Conservation (phyloP, 2,329 filamentous ascomycete species). For the Beauveria medogensis region DNA sequence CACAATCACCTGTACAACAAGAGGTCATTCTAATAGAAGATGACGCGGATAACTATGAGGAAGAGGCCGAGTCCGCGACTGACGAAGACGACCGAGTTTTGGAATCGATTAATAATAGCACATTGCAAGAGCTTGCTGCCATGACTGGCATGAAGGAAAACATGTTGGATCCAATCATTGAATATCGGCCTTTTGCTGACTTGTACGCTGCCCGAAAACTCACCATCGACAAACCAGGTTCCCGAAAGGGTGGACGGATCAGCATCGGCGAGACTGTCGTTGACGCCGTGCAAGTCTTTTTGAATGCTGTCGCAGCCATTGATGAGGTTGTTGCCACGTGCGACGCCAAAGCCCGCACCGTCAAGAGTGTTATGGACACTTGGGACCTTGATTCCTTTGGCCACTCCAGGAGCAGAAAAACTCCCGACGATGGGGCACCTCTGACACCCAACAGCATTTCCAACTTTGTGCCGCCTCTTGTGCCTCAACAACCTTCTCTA, state of each 20-base stretch:
- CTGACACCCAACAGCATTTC: slow-evolving; percentile 33
- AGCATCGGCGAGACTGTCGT: slow-evolving; percentile 46
- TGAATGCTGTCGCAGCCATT: slow-evolving; percentile 71
- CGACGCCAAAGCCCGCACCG: slow-evolving; percentile 57
- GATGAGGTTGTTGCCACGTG: slow-evolving; percentile 74
- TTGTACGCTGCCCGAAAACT: slow-evolving; percentile 61
- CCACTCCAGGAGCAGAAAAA: slow-evolving; percentile 25
- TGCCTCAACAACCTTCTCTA: slow-evolving; percentile 58
- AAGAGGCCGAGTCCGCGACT: slow-evolving; percentile 23
- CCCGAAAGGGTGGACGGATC: slow-evolving; percentile 37
- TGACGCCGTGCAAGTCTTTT: slow-evolving; percentile 57
- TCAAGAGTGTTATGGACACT: slow-evolving; percentile 36
- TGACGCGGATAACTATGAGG: slow-evolving; percentile 33
- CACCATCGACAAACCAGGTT: slow-evolving; percentile 42
- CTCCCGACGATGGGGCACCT: slow-evolving; percentile 28
- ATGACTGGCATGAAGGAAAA: slow-evolving; percentile 68
- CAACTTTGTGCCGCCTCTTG: slow-evolving; percentile 33
- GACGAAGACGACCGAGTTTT: slow-evolving; percentile 46
- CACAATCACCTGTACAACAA: slow-evolving; percentile 15
- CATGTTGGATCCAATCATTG: slow-evolving; percentile 60
- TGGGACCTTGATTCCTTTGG: slow-evolving; percentile 45
- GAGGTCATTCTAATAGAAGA: slow-evolving; percentile 30
- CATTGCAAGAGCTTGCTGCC: slow-evolving; percentile 67
- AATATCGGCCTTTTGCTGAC: slow-evolving; percentile 63
- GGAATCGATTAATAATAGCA: slow-evolving; percentile 75